Evolutionary conservation across 352 stramenopile species (phyloP), one percentile per base, ranked within the genome.

Genomic region (Bremia lactucae): DNA sequence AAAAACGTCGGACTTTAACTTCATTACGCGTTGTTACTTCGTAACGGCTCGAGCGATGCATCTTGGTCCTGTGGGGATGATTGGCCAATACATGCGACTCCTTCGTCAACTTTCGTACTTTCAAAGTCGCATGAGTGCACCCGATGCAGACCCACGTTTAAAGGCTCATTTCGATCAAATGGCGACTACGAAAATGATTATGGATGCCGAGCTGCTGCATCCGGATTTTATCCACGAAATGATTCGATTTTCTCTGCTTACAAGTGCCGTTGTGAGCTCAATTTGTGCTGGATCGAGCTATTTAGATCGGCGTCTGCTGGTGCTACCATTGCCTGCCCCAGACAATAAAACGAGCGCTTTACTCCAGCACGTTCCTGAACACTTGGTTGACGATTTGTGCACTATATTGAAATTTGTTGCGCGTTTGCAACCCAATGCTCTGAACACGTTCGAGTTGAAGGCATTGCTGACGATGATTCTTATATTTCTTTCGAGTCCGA

Each of bases 11-110:
- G 58, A 96, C 19, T 97, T 97, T 60, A 95, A 91, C 51, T 98
- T 99, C 56, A 96, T 98, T 59, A 96, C 95, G 8, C 76, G 95
- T 26, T 97, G 85, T 50, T 98, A 98, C 57, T 99, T 98, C 55
- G 77, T 96, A 31, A 95, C 86, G 9, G 89, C 87, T 29, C 71
- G 94, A 15, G 74, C 87, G 1, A 57, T 98, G 31, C 89, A 97
- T 46, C 71, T 98, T 0, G 94, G 90, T 3, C 74, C 94, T 5
- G 82, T 97, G 3, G 76, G 73, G 0, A 80, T 77, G 33, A 85
- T 93, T 16, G 69, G 73, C 4, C 68, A 83, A 37, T 88, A 88
- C 50, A 87, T 88, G 71, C 71, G 74, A 15, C 56, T 96, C n/a
- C 59, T 95, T 6, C 85, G 88, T 2, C 85, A 97, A 46, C 55